Evolutionary conservation across 2,329 filamentous ascomycete species (phyloP), one percentile per base, ranked within the genome.

Genomic region (Colletotrichum melonis): DNA sequence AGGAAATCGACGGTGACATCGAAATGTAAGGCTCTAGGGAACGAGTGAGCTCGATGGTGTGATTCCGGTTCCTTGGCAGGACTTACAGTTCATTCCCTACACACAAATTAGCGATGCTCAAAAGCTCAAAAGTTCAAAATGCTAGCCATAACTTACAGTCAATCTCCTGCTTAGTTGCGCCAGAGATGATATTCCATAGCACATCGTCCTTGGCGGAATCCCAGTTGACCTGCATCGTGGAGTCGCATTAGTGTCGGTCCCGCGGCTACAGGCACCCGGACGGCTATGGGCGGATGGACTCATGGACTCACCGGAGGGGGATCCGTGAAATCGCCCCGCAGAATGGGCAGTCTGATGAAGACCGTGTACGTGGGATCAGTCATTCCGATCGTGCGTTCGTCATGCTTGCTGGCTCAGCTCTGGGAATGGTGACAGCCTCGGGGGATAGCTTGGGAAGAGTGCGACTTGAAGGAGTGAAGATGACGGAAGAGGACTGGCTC

Each of bases 181-280:
- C 92, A 0, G 95, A 97, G 6, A 98, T 89, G 64, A 98, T 91
- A 81, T 94, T 94, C 97, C 97, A 99, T 19, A 99, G 84, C 11
- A 91, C 91, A 73, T 94, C 93, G 79, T 98, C 97, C 82, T 98
- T 98, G 26, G 89, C 86, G 1, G 92, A 89, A 82, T 95, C 92
- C 97, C 97, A 99, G 82, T 95, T 91, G 68, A 97, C 92, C 95
- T 97, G 71, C 22, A 5, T 5, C 28, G 49, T 30, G 24, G 11
- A 26, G 19, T 62, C 22, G 64, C 65, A 77, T 78, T 74, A 82
- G 79, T 75, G 56, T 32, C 58, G 63, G 60, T 16, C 55, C 32
- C 59, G 59, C 54, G 66, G 42, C 5, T 26, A 12, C 9, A 11
- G 24, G n/a, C 60, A 55, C 62, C 74, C 71, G 72, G 72, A 67